These are phyloP conservation scores for Annulohypoxylon nitens DNA, from an alignment of 495 filamentous ascomycete species.

Conservation along the genomic window DNA sequence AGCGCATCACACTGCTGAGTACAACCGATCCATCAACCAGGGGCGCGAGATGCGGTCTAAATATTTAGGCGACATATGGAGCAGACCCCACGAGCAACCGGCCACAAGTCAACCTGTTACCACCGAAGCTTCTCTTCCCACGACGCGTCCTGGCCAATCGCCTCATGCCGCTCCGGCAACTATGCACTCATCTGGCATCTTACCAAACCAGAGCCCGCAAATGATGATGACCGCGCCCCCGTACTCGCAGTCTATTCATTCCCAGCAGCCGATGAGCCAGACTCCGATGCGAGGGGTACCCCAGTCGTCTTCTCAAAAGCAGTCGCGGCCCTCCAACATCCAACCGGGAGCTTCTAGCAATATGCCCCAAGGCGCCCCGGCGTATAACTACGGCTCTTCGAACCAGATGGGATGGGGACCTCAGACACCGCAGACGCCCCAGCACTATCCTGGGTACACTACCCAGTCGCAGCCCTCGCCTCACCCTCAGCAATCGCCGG, in stretches of 20 bases:
- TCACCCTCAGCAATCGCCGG: conserved; percentile 69
- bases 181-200: conserved; percentile 57
- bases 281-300: conserved; percentile 66
- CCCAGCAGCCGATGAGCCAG: conserved; percentile 63
- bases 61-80: conserved; percentile 82
- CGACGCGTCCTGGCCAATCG: conserved; percentile 64
- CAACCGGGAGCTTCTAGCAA: conserved; percentile 55
- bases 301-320: conserved; percentile 63
- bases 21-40: conserved; percentile 82
- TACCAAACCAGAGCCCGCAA: conserved; percentile 67
- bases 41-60: conserved; percentile 80
- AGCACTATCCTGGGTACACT: conserved; percentile 62
- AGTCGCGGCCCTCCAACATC: conserved; percentile 58
- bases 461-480: conserved; percentile 69
- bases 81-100: conserved; percentile 80
- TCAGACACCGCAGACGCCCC: conserved; percentile 62
- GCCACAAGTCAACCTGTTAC: conserved; percentile 65
- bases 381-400: conserved; percentile 65
- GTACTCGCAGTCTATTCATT: conserved; percentile 66
- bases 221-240: conserved; percentile 68
- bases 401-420: conserved; percentile 63
- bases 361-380: conserved; percentile 57
- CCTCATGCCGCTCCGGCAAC: conserved; percentile 60
- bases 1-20: conserved; percentile 88
- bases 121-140: conserved; percentile 58